Conservation (phyloP, 805 yeast species). For the Starmerella tilneyi region DNA sequence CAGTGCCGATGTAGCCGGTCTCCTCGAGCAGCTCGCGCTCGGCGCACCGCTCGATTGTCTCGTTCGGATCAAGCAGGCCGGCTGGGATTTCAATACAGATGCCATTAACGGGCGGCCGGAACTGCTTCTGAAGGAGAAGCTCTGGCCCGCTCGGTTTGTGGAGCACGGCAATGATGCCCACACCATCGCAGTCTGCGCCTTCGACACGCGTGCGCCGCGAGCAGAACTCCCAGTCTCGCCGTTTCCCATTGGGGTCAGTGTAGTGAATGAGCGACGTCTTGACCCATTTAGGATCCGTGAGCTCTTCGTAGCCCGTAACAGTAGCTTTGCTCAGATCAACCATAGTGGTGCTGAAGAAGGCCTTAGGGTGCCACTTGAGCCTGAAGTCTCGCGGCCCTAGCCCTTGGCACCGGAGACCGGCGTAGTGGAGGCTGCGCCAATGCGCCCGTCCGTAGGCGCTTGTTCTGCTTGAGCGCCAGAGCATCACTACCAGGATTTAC, state of each 20-base stretch:
- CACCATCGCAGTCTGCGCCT: slow-evolving; percentile 68
- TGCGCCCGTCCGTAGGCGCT: too few species aligned
- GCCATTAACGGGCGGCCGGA: slow-evolving; percentile 82
- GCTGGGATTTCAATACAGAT: slow-evolving; percentile 93
- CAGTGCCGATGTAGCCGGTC: slow-evolving; percentile 78
- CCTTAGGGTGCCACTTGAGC: not conserved
- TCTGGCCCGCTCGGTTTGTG: slow-evolving; percentile 43
- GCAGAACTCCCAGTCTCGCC: slow-evolving; percentile 86
- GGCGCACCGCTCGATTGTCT: slow-evolving; percentile 68
- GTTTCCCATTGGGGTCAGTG: slow-evolving; percentile 29
- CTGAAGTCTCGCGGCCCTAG: slow-evolving; percentile 3
- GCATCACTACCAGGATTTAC: too few species aligned
- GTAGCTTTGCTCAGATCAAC: slow-evolving; percentile 27
- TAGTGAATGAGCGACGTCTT: slow-evolving; percentile 37
- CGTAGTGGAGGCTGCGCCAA: too few species aligned
- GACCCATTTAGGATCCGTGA: slow-evolving; percentile 55
- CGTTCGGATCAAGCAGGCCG: slow-evolving; percentile 80
- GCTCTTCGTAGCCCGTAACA: slow-evolving; percentile 26
- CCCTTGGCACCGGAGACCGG: not conserved
- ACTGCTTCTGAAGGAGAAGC: slow-evolving; percentile 71
- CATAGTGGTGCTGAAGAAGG: not conserved
- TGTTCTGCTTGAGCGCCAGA: too few species aligned
- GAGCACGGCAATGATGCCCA: slow-evolving; percentile 72
- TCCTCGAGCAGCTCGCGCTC: slow-evolving; percentile 81
- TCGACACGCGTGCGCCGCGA: slow-evolving; percentile 62